phyloP scores from a whole-genome alignment of 352 stramenopile genomes.

The Pythium phragmitis region DNA sequence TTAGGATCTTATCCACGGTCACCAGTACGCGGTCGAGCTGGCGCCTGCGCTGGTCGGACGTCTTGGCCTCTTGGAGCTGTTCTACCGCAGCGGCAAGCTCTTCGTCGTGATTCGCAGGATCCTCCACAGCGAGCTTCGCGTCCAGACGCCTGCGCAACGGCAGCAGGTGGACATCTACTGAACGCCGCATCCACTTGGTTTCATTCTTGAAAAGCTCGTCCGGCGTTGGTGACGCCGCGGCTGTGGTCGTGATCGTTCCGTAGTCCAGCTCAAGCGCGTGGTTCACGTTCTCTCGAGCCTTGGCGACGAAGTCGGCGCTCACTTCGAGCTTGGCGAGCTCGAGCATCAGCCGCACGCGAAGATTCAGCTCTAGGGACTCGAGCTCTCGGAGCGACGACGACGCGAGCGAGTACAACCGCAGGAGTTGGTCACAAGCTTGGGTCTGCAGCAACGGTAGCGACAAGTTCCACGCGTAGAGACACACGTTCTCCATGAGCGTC shows the following conservation, averaged over 20 bases:
- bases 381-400: conserved; percentile 68
- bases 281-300: conserved; percentile 60
- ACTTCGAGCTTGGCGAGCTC: conserved; percentile 88
- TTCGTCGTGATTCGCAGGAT: conserved; percentile 37
- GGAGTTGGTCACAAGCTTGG: conserved; percentile 63
- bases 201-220: conserved; percentile 33
- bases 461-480: conserved; percentile 83
- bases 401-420: conserved; percentile 67
- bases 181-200: conserved; percentile 35
- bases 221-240: conserved; percentile 23
- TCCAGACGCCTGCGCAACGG: conserved; percentile 62
- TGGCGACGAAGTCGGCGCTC: conserved; percentile 80
- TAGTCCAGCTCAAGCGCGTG: conserved; percentile 75
- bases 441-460: conserved; percentile 75
- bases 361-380: conserved; percentile 71
- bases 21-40: conserved; percentile 27
- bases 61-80: conserved; percentile 68
- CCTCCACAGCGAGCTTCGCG: conserved; percentile 58
- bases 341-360: conserved; percentile 79
- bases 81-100: conserved; percentile 63
- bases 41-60: conserved; percentile 32
- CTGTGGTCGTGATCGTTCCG: conserved; percentile 18
- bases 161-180: conserved; percentile 69
- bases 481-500: conserved; percentile 78
- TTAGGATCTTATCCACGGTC: background rate